A percentile compares a stretch with the other conserved stretches of the same genome.
Conservation (phyloP, 2,329 filamentous ascomycete species). For the Calonectria pteridis region DNA sequence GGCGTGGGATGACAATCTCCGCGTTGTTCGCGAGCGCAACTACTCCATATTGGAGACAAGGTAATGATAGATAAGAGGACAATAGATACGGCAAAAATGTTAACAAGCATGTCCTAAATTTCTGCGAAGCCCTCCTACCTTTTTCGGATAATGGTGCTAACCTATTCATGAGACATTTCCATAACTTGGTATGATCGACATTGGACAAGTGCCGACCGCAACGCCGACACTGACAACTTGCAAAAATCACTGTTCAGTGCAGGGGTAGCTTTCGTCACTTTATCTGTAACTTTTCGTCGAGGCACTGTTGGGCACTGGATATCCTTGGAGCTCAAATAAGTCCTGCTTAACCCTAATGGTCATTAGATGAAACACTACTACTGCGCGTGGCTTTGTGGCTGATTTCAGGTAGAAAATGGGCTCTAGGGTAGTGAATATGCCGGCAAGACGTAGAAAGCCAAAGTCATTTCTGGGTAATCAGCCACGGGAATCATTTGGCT, state of each 20-base stretch:
- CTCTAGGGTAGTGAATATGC: no score
- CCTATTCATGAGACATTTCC: constrained; percentile 56
- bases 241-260: background rate
- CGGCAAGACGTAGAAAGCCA: background rate
- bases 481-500: constrained; percentile 43
- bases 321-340: background rate
- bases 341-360: background rate
- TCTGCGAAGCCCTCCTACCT: constrained; percentile 41
- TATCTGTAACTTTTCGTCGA: no score
- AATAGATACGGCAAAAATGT: no score
- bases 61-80: background rate
- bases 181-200: constrained; percentile 64
- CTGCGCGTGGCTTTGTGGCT: no score
- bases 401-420: no score
- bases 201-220: constrained; percentile 59
- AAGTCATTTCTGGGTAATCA: constrained; percentile 57
- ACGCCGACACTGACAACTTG: constrained; percentile 44
- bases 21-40: background rate
- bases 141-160: constrained; percentile 36
- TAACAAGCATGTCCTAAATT: background rate
- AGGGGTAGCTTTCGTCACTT: background rate
- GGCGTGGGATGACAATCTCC: background rate
- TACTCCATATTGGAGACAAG: background rate
- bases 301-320: background rate
- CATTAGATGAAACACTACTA: background rate